Evolutionary conservation across 2,329 filamentous ascomycete genomes (phyloP), one percentile per base, ranked within the genome.

Genomic region (Colletotrichum plurivorum): DNA sequence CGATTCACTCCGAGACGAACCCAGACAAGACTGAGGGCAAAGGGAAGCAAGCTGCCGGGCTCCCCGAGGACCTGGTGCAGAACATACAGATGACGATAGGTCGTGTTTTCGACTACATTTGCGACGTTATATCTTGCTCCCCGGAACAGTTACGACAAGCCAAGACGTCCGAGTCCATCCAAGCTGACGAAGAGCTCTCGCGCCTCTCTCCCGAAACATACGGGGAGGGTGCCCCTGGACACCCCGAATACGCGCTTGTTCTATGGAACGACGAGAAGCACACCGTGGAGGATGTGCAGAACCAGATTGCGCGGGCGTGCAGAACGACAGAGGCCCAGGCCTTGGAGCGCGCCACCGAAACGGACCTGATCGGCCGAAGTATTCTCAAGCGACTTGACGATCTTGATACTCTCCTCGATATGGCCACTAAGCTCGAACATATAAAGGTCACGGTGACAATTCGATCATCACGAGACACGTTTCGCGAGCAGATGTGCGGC

Each of bases 181-280:
- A 89, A 63, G 87, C 91, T 71, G 96, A 99, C 79, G 96, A 98
- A 82, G 85, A 87, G 66, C 86, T 88, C 68, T 97, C 95, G 16
- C 88, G 95, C 20, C 83, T 98, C 41, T 90, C 88, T 8, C 89
- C 92, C 2, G 74, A 76, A 0, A 90, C 90, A 55, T 95, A 94
- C 80, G 96, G 95, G 73, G 84, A 88, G 41, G 89, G 88, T 1
- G 89, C 93, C 74, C 84, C 89, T 7, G 88, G 91, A 64, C 85
- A 89, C 3, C 87, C 91, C 13, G 94, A 97, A 74, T 99, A 92
- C 79, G 92, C 93, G 5, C 83, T 99, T 52, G 84, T 98, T 16
- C 84, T 99, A 5, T 99, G 96, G 96, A 99, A 99, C 75, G 96
- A 99, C 73, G 96, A 99, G 82, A 99, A 99, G 80, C 96, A 99